phyloP scores from a whole-genome alignment of 2,329 filamentous ascomycete genomes.

The Intubia oerlemansii region DNA sequence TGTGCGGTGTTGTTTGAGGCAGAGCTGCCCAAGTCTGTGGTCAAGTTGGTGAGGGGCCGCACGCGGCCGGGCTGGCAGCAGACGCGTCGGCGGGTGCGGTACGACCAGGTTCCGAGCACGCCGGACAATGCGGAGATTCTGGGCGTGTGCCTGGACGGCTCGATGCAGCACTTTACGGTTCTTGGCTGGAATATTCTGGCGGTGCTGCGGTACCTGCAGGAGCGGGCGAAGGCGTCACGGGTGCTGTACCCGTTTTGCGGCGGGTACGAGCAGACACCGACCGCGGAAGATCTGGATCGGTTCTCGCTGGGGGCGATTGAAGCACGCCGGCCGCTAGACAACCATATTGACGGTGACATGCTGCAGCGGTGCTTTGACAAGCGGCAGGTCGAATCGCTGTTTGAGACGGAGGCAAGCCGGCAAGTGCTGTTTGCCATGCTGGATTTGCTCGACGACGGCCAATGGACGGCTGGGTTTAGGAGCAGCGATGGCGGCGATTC shows the following conservation, averaged over 20 bases:
- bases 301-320: no score
- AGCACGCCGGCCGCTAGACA: no score
- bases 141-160: constrained; percentile 48
- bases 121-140: constrained; percentile 30
- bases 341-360: constrained; percentile 49
- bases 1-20: constrained; percentile 32
- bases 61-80: constrained; percentile 31
- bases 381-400: constrained; percentile 21
- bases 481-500: no score
- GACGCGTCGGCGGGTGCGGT: constrained; percentile 15
- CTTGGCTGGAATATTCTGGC: constrained; percentile 40
- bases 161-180: constrained; percentile 46
- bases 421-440: constrained; percentile 26
- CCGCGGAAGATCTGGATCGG: no score
- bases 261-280: constrained; percentile 11
- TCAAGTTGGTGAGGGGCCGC: constrained; percentile 29
- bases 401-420: constrained; percentile 13
- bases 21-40: constrained; percentile 30
- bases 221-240: constrained; percentile 31
- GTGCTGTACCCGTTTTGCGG: constrained; percentile 30
- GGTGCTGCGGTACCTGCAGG: constrained; percentile 53
- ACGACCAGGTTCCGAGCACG: constrained; percentile 21
- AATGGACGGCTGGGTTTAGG: constrained; percentile 14
- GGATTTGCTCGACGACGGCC: constrained; percentile 24
- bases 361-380: constrained; percentile 30